These are phyloP conservation scores for Colletotrichum cereale DNA, from an alignment of 2,329 filamentous ascomycete genomes.

Conservation along the genomic window DNA sequence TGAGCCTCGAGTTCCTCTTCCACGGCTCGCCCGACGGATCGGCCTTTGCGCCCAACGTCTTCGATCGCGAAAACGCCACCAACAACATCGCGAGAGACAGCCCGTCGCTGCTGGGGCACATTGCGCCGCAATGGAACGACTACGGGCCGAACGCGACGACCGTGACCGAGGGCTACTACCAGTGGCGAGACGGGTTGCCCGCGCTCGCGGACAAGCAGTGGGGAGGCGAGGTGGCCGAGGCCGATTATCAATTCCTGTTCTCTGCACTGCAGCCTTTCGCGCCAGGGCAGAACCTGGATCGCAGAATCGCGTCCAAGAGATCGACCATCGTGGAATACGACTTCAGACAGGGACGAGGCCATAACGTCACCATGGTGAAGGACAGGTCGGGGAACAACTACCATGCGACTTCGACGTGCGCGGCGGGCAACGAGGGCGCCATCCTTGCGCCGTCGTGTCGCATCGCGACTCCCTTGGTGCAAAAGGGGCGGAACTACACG, in stretches of 20 bases:
- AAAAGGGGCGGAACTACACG: constrained; percentile 69
- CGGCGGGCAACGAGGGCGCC: constrained; percentile 41
- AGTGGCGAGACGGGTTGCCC: constrained; percentile 44
- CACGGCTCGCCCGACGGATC: constrained; percentile 39
- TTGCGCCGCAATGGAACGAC: constrained; percentile 46
- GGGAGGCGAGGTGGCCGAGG: constrained; percentile 42
- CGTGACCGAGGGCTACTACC: constrained; percentile 45
- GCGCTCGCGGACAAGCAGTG: constrained; percentile 46
- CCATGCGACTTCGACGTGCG: constrained; percentile 35
- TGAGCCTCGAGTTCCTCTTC: constrained; percentile 43
- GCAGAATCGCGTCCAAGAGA: constrained; percentile 38
- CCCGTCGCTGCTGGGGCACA: constrained; percentile 40
- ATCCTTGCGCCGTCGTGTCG: constrained; percentile 53
- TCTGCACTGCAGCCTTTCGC: constrained; percentile 41
- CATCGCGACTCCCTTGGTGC: constrained; percentile 61
- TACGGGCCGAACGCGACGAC: constrained; percentile 44
- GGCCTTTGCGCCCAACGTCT: constrained; percentile 44
- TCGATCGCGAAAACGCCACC: constrained; percentile 39
- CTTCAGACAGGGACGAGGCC: constrained; percentile 17
- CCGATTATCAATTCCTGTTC: constrained; percentile 28
- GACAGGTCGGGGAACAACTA: constrained; percentile 44
- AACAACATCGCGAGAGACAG: constrained; percentile 41
- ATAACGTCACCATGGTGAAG: constrained; percentile 25
- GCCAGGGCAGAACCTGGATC: constrained; percentile 44
- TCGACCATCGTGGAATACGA: constrained; percentile 41